Evolutionary conservation across 257 asterid species (phyloP), one percentile per base, ranked within the genome.

Genomic region (Scutellaria galericulata): DNA sequence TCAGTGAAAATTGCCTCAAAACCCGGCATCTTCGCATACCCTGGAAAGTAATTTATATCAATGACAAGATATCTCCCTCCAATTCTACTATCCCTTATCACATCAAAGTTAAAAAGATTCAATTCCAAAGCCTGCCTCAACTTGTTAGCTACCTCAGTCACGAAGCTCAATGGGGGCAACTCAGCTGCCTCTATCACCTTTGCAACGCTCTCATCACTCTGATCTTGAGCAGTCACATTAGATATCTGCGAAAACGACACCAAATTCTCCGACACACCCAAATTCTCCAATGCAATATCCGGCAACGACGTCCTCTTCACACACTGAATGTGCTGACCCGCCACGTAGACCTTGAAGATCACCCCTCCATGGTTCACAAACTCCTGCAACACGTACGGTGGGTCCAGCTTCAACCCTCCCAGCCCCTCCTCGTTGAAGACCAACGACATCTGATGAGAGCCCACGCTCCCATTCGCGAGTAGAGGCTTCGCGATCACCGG

Each of bases 291-390:
- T 0, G 80, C 66, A 13, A 90, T 82, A 74, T 92, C 93, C 13
- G 90, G 96, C 79, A 92, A 72, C 1, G 97, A 92, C 79, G 62
- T 75, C 68, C 97, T 82, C 79, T 87, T 90, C 64, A 88, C 97
- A 64, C 93, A 88, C 64, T 72, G 83, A 35, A 88, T 82, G 64
- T 86, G 85, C 64, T 70, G 15, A 2, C 97, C 98, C 20, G 90
- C 95, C 45, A 90, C 96, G 39, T 92, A 92, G 3, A 92, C 90
- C 50, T 92, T 92, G 86, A 88, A 92, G 66, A 92, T 75, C 46
- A 92, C 90, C 24, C 96, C 98, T 20, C 97, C 98, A 66, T 93
- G 98, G 76, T 88, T 92, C 72, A 90, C 89, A 64, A 92, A 88
- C 78, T 90, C 95, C 83, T 92, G 98, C 83, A 92, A 67, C 8